Conservation (phyloP, 2,329 filamentous ascomycete genomes). For the Colletotrichum orbiculare region DNA sequence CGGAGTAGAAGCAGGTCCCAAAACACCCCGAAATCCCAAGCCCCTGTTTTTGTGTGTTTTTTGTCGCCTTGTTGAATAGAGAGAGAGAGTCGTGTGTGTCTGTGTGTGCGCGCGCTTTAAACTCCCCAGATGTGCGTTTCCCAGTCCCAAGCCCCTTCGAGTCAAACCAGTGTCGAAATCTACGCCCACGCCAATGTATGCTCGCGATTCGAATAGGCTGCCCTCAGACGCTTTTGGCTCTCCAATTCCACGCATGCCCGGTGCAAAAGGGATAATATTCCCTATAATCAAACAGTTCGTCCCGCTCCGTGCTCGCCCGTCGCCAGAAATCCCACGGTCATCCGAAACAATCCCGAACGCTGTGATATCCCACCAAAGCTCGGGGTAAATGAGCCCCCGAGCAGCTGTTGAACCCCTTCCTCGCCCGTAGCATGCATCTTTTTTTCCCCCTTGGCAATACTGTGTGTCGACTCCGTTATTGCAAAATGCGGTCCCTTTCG, state of each 20-base stretch:
- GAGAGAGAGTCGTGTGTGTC: constrained; percentile 27
- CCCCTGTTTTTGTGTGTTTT: constrained; percentile 34
- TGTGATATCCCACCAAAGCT: constrained; percentile 26
- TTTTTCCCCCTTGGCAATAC: constrained; percentile 29
- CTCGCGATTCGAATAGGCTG: constrained; percentile 34
- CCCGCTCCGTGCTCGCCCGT: constrained; percentile 34
- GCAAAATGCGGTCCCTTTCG: constrained; percentile 35
- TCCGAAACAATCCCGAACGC: constrained; percentile 30
- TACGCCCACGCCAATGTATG: constrained; percentile 37
- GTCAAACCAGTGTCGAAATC: constrained; percentile 34
- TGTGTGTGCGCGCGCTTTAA: constrained; percentile 15
- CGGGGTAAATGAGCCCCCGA: constrained; percentile 12
- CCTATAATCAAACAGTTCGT: constrained; percentile 22
- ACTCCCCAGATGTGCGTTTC: constrained; percentile 34
- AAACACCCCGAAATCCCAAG: constrained; percentile 31
- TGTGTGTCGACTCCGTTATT: constrained; percentile 33
- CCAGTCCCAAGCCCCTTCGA: constrained; percentile 33
- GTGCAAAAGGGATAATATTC: constrained; percentile 24
- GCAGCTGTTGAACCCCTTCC: constrained; percentile 23
- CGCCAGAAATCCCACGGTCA: constrained; percentile 27
- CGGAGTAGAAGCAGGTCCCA: not conserved
- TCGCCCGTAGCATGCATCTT: constrained; percentile 34
- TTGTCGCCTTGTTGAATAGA: constrained; percentile 30
- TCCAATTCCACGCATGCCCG: constrained; percentile 26
- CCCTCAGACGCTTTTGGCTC: constrained; percentile 36